These are phyloP conservation scores for Cercospora sesami DNA, from an alignment of 2,329 filamentous ascomycete genomes.

Conservation along the genomic window DNA sequence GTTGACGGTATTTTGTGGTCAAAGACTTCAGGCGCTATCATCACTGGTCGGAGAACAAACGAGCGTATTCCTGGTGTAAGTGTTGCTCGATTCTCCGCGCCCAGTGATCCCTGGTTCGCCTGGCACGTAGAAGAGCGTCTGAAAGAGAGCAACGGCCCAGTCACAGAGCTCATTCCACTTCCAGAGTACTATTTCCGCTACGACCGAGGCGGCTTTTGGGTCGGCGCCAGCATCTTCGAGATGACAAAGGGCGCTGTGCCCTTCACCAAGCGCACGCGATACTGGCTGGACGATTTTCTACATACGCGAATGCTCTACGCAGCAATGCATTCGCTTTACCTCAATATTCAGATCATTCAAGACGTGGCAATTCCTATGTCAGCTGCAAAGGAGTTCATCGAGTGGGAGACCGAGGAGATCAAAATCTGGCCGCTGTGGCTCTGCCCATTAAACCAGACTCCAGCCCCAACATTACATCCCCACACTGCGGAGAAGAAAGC, in stretches of 20 bases:
- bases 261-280: slow-evolving; percentile 64
- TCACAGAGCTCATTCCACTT: slow-evolving; percentile 59
- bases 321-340: slow-evolving; percentile 62
- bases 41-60: slow-evolving; percentile 48
- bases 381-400: slow-evolving; percentile 47
- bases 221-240: slow-evolving; percentile 60
- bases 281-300: slow-evolving; percentile 62
- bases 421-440: slow-evolving; percentile 53
- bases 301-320: slow-evolving; percentile 66
- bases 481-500: slow-evolving; percentile 32
- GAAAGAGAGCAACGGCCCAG: slow-evolving; percentile 43
- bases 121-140: slow-evolving; percentile 45
- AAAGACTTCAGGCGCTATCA: slow-evolving; percentile 44
- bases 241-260: slow-evolving; percentile 60
- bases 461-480: slow-evolving; percentile 36
- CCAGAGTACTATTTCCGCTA: slow-evolving; percentile 72
- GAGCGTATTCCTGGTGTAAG: slow-evolving; percentile 12
- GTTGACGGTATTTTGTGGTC: slow-evolving; percentile 54
- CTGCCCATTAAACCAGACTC: slow-evolving; percentile 45
- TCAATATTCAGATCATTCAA: slow-evolving; percentile 63
- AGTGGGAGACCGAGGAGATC: slow-evolving; percentile 44
- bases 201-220: slow-evolving; percentile 70
- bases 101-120: slow-evolving; percentile 55
- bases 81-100: slow-evolving; percentile 42
- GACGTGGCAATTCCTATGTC: slow-evolving; percentile 56